phyloP scores from a whole-genome alignment of 1,284 basidiomycete species.

The Trichosporon sp. region DNA sequence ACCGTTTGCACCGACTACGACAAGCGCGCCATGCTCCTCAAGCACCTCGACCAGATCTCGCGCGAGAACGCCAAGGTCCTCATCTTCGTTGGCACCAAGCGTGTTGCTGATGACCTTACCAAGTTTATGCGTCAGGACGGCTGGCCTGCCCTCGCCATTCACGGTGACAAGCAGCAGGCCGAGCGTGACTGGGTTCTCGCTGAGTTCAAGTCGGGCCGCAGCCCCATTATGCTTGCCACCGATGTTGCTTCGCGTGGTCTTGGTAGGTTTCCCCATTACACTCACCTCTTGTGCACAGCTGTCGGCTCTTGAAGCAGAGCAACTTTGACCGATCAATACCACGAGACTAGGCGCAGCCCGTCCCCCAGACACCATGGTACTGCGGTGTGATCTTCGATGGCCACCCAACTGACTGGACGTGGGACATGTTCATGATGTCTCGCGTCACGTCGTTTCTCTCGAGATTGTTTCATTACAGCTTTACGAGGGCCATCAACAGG shows the following conservation, averaged over 20 bases:
- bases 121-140: conserved; percentile 96
- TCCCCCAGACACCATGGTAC: neutral
- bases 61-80: conserved; percentile 97
- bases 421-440: conserved; percentile 21
- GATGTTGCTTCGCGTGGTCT: conserved; percentile 99
- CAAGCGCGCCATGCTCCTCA: conserved; percentile 93
- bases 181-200: conserved; percentile 98
- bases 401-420: conserved; percentile 24
- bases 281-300: conserved; percentile 40
- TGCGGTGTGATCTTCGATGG: conserved; percentile 31
- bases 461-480: conserved; percentile 17
- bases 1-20: conserved; percentile 98
- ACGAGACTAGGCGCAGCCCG: conserved; percentile 16
- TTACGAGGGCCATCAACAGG: conserved; percentile 30
- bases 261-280: conserved; percentile 71
- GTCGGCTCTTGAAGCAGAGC: conserved; percentile 33
- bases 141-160: conserved; percentile 97
- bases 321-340: conserved; percentile 22
- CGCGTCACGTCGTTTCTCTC: conserved; percentile 12
- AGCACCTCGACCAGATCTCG: conserved; percentile 95
- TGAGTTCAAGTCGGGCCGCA: conserved; percentile 97
- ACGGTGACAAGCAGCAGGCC: conserved; percentile 88
- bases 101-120: conserved; percentile 96
- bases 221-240: conserved; percentile 96
- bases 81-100: conserved; percentile 97